phyloP scores from a whole-genome alignment of 2,329 filamentous ascomycete species.

The Clonostachys solani region DNA sequence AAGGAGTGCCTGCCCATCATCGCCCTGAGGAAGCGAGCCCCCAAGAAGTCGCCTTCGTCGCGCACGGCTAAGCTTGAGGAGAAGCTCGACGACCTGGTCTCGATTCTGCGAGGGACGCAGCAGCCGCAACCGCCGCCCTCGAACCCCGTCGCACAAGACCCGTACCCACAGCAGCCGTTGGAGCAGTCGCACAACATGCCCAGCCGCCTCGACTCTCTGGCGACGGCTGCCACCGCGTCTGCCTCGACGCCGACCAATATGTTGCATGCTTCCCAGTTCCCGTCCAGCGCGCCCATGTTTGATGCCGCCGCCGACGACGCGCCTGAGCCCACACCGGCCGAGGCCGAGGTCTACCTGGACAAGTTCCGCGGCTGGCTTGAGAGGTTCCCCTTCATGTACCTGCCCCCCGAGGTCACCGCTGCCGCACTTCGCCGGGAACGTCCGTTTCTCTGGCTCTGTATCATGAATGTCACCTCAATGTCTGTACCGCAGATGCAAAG shows the following conservation, averaged over 20 bases:
- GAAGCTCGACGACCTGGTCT: constrained; percentile 43
- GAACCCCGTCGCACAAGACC: constrained; percentile 2
- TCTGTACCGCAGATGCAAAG: constrained; percentile 30
- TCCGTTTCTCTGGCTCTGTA: constrained; percentile 46
- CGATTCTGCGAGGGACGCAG: constrained; percentile 26
- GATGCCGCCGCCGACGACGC: not conserved
- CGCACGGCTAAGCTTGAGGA: constrained; percentile 42
- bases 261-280: not conserved
- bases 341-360: constrained; percentile 31
- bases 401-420: constrained; percentile 29
- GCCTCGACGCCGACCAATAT: not conserved
- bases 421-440: constrained; percentile 28
- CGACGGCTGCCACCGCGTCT: constrained; percentile 26
- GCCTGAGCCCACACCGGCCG: constrained; percentile 21
- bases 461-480: constrained; percentile 39
- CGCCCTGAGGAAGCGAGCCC: constrained; percentile 29
- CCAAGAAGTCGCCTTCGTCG: constrained; percentile 23
- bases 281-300: not conserved
- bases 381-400: constrained; percentile 38
- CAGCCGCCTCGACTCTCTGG: constrained; percentile 27
- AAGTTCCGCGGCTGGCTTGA: constrained; percentile 35
- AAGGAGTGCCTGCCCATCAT: constrained; percentile 42
- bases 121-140: constrained; percentile 4
- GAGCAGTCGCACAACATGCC: constrained; percentile 5
- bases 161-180: constrained; percentile 1